Base-by-base conservation (phyloP, 2,329 filamentous ascomycete species). In the Fusarium multiceps region DNA sequence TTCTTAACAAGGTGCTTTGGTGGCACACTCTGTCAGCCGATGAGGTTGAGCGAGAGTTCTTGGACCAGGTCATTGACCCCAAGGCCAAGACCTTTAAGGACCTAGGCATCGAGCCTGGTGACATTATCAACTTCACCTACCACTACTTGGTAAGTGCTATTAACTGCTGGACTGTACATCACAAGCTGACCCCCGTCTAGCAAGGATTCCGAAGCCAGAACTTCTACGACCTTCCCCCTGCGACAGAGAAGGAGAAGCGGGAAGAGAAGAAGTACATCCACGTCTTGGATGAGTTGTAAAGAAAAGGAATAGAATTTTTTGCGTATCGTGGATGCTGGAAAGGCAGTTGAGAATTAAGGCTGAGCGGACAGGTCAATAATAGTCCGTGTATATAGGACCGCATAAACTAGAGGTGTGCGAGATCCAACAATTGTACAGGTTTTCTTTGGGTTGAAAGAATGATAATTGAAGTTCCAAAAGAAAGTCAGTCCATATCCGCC, bases 181-280 rank as follows among this genome's bases (percentile, higher is more conserved):
- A 28, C 21, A 20, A 23, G 28, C 45, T 72, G 34, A 72, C 63
- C 54, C 20, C 59, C 30, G 45, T 72, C 72, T 74, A 95, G 93
- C 92, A 97, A 92, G 92, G 90, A 80, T 98, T 93, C 86, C 92
- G 96, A 79, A 95, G 92, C 82, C 88, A 92, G 61, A 88, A 90
- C 76, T 96, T 91, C 88, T 97, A 97, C 82, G 95, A 99, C 79
- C 87, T 98, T 72, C 96, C 96, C 53, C 95, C 96, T 50, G 91
- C 95, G 77, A 98, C 95, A 34, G 95, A 98, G 84, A 92, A 92
- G 81, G 96, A 99, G 87, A 96, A 90, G 87, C 87, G 88, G 76
- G 94, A 98, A 81, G 94, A 98, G 83, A 96, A 91, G 88, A 96
- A 98, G 86, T 99, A 97, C 81, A 84, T 98, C 80, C 96, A 99